Conservation (phyloP, 1,139 yeast genomes). For the Diutina rugosa region DNA sequence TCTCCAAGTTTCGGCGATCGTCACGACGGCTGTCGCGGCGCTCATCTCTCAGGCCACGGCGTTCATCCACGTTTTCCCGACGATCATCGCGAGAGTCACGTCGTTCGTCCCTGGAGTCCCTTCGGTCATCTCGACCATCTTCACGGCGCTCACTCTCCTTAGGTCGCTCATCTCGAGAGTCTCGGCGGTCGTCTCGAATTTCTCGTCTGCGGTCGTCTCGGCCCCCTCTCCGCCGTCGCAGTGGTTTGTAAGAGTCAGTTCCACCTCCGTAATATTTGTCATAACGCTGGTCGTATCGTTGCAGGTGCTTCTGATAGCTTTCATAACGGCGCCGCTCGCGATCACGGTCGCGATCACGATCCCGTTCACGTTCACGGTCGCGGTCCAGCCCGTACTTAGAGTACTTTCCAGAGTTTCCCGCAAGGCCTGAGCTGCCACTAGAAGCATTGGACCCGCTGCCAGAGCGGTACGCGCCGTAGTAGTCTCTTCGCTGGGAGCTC, state of each 20-base stretch:
- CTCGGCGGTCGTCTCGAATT: neutral
- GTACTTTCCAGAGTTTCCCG: neutral
- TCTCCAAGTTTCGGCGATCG: slow-evolving; percentile 3
- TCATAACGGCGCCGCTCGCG: neutral
- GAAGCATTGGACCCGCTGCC: neutral
- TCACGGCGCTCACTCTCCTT: slow-evolving; percentile 2
- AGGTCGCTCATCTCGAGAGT: neutral
- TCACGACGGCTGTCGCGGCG: neutral
- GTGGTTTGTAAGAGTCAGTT: slow-evolving; percentile 1
- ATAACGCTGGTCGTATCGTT: neutral
- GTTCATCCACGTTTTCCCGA: neutral
- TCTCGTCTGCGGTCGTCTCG: neutral
- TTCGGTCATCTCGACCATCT: slow-evolving; percentile 1
- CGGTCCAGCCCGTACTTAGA: neutral
- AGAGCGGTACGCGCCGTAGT: neutral
- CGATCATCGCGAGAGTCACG: neutral
- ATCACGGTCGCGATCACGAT: neutral
- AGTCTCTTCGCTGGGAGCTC: neutral
- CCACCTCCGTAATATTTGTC: neutral
- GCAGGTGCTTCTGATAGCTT: neutral
- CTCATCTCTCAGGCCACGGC: neutral
- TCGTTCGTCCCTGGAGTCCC: slow-evolving; percentile 3
- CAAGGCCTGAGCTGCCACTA: neutral
- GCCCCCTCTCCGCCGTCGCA: neutral
- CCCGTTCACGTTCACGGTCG: neutral